A percentile compares a stretch with the other conserved stretches of the same genome.
Conservation (phyloP, 352 stramenopile genomes). For the Phytophthora tentaculata region DNA sequence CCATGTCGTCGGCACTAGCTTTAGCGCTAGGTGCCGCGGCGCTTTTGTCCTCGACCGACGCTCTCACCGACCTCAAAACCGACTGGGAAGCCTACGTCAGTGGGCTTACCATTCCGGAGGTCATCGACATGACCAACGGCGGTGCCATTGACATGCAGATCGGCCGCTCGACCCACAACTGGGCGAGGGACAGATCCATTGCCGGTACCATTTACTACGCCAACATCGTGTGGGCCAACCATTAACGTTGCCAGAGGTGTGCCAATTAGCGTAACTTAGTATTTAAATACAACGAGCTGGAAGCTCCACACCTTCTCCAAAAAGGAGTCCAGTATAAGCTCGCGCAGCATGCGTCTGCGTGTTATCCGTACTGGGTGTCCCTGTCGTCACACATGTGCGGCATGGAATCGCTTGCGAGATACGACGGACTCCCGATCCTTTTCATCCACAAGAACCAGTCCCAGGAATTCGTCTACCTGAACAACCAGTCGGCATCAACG, state of each 20-base stretch:
- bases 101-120: slow-evolving; percentile 41
- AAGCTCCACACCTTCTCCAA: slow-evolving; percentile 45
- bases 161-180: slow-evolving; percentile 41
- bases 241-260: slow-evolving; percentile 44
- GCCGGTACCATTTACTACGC: slow-evolving; percentile 40
- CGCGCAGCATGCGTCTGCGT: slow-evolving; percentile 40
- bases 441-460: slow-evolving; percentile 71
- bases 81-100: slow-evolving; percentile 52
- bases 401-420: slow-evolving; percentile 49
- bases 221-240: slow-evolving; percentile 41
- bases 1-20: slow-evolving; percentile 4
- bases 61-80: slow-evolving; percentile 45
- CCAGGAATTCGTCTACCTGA: slow-evolving; percentile 52
- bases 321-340: slow-evolving; percentile 45
- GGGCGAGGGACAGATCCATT: slow-evolving; percentile 40
- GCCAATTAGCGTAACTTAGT: slow-evolving; percentile 48
- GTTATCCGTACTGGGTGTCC: slow-evolving; percentile 67
- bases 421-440: slow-evolving; percentile 50
- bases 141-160: slow-evolving; percentile 53
- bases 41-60: slow-evolving; percentile 15
- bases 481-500: slow-evolving; percentile 64
- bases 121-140: slow-evolving; percentile 47
- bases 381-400: slow-evolving; percentile 57
- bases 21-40: slow-evolving; percentile 1
- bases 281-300: slow-evolving; percentile 54